phyloP scores from a whole-genome alignment of 176 grass and related monocot genomes.

The Dendrocalamus sinicus region DNA sequence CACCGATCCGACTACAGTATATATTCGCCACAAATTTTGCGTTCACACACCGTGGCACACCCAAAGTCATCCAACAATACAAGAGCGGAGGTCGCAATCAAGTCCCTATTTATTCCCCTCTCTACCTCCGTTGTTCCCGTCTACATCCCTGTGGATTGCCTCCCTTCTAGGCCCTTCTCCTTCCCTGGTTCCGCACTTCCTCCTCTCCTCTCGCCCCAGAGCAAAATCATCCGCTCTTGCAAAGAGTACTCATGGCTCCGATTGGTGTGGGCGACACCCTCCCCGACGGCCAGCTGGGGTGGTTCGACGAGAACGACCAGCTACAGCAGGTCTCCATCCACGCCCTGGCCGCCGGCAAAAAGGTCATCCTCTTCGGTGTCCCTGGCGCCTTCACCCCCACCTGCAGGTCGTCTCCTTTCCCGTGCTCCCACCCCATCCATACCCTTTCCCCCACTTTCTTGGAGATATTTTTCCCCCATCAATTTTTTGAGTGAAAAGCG shows the following conservation, averaged over 20 bases:
- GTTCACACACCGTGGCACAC: constrained; percentile 36
- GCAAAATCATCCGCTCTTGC: background rate
- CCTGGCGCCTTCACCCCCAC: constrained; percentile 98
- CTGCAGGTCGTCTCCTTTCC: constrained; percentile 60
- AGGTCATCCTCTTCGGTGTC: constrained; percentile 93
- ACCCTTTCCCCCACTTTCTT: background rate
- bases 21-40: background rate
- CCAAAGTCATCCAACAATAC: background rate
- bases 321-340: constrained; percentile 75
- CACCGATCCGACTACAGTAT: too few relatives aligned
- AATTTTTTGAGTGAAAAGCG: background rate
- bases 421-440: background rate
- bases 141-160: background rate
- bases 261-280: constrained; percentile 75
- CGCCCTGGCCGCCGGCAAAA: constrained; percentile 79
- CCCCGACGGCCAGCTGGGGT: constrained; percentile 69
- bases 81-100: background rate
- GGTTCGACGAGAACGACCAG: constrained; percentile 80
- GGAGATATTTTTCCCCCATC: background rate
- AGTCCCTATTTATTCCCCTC: constrained; percentile 8
- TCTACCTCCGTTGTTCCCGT: background rate
- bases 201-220: background rate
- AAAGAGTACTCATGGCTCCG: constrained; percentile 59
- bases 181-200: background rate
- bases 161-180: background rate